phyloP scores from a whole-genome alignment of 495 filamentous ascomycete genomes.

The Penicillium mononematosum region DNA sequence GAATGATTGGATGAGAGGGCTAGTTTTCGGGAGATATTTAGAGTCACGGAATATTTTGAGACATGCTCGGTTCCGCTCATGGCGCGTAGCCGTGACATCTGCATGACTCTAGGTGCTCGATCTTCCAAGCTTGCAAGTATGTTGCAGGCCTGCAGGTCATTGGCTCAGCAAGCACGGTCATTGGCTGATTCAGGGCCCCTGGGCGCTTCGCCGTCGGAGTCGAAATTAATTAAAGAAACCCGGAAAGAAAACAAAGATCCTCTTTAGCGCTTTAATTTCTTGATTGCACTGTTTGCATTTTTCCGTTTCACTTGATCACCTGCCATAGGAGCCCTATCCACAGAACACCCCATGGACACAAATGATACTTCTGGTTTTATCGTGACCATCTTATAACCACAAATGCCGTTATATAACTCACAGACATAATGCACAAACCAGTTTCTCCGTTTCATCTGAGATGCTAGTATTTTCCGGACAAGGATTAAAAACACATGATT shows the following conservation, averaged over 20 bases:
- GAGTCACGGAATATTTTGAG: conserved; percentile 20
- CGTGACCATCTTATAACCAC: too few species aligned
- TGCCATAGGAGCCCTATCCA: not conserved
- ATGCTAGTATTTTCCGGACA: too few species aligned
- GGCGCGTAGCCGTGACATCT: conserved; percentile 22
- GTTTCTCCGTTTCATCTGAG: too few species aligned
- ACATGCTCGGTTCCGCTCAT: conserved; percentile 18
- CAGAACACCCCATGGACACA: not conserved
- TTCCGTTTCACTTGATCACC: not conserved
- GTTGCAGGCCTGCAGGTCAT: conserved; percentile 21
- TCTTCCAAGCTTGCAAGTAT: conserved; percentile 10
- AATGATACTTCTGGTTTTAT: too few species aligned
- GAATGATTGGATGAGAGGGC: conserved; percentile 23
- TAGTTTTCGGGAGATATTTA: conserved; percentile 10
- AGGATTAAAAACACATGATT: too few species aligned
- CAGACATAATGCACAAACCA: too few species aligned
- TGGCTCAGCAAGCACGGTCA: conserved; percentile 5
- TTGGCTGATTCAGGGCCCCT: conserved; percentile 7
- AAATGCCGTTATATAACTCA: too few species aligned
- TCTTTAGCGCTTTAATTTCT: conserved; percentile 1
- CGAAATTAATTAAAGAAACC: not conserved
- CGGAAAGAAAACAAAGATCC: not conserved
- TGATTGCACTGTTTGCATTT: conserved; percentile 4
- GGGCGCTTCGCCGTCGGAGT: conserved; percentile 18
- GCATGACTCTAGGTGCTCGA: conserved; percentile 2